A percentile compares a stretch with the other conserved stretches of the same genome.
Conservation (phyloP, 768 basidiomycete genomes). For the Thelephora ganbajun region DNA sequence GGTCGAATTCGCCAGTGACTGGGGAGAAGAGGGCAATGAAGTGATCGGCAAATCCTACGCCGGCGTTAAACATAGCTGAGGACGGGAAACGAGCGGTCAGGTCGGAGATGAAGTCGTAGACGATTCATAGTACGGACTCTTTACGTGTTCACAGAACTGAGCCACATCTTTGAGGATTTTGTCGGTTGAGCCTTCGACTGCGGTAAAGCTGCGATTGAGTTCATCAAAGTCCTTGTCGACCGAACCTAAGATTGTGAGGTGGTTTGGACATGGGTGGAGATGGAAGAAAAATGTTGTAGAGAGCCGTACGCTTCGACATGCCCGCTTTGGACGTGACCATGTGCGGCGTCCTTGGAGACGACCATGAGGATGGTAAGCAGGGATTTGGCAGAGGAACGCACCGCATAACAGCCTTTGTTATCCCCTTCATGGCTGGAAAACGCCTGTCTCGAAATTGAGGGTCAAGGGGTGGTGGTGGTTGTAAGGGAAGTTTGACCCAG, state of each 20-base stretch:
- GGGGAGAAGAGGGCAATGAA: conserved; percentile 52
- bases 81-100: not conserved
- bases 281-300: not conserved
- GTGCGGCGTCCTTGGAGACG: conserved; percentile 64
- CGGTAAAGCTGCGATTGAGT: conserved; percentile 60
- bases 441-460: too few species aligned
- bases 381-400: conserved; percentile 16
- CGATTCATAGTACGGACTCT: conserved; percentile 29
- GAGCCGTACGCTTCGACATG: conserved; percentile 70
- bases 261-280: conserved; percentile 2
- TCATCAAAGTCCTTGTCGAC: conserved; percentile 86
- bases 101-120: not conserved
- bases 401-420: conserved; percentile 69
- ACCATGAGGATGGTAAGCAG: not conserved
- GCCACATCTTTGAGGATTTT: conserved; percentile 89
- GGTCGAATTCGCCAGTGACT: conserved; percentile 61
- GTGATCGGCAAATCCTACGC: conserved; percentile 49
- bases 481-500: not conserved
- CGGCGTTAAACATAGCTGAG: conserved; percentile 52
- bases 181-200: conserved; percentile 70
- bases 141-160: conserved; percentile 73
- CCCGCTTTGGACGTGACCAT: conserved; percentile 79
- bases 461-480: not conserved
- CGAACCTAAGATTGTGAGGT: conserved; percentile 36
- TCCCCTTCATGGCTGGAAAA: conserved; percentile 42